Percentiles rank a stretch among this genome's conserved stretches.
These are phyloP conservation scores for Tinospora cordifolia DNA, from an alignment of 164 flowering plant species.

Conservation along the genomic window DNA sequence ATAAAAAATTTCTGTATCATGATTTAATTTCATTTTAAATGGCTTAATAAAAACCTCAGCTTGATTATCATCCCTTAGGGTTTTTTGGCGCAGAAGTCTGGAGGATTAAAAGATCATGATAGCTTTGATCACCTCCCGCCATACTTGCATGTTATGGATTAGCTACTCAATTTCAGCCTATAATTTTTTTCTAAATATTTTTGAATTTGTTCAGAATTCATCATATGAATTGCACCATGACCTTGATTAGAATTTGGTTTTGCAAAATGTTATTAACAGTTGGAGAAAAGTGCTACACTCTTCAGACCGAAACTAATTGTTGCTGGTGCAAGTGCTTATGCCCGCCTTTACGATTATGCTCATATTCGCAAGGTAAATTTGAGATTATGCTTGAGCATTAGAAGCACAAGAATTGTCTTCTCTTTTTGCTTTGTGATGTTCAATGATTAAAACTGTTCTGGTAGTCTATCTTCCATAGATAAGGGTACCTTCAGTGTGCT, in stretches of 20 bases:
- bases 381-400: neutral
- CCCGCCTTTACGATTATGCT: slow-evolving; percentile 88
- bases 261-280: slow-evolving; percentile 30
- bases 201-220: neutral
- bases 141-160: neutral
- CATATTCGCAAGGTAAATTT: slow-evolving; percentile 77
- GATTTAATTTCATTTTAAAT: too few relatives aligned
- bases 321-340: slow-evolving; percentile 99
- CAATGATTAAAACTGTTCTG: neutral
- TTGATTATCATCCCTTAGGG: too few relatives aligned
- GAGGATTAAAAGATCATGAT: too few relatives aligned
- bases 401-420: neutral
- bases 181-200: neutral
- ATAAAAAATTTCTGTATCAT: too few relatives aligned
- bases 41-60: too few relatives aligned
- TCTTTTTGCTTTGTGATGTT: neutral
- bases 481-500: too few relatives aligned
- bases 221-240: neutral
- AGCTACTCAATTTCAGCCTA: neutral
- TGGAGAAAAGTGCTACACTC: slow-evolving; percentile 89
- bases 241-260: neutral
- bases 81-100: too few relatives aligned
- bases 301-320: slow-evolving; percentile 90
- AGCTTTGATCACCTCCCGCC: too few relatives aligned
- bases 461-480: neutral